phyloP scores from a whole-genome alignment of 257 asterid genomes.

The Cynanchum wilfordii region DNA sequence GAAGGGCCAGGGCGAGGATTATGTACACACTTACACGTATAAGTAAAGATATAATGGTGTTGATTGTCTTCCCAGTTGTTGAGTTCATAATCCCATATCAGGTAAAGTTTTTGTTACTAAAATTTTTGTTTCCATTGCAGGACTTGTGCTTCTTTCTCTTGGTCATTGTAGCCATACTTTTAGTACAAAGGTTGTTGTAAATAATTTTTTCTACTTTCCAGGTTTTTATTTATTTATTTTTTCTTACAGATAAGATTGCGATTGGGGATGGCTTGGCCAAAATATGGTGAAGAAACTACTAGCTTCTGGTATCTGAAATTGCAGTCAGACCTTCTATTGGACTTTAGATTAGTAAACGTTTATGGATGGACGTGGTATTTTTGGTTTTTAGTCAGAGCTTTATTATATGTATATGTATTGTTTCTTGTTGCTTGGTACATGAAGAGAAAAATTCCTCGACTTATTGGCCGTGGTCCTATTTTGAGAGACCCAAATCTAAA shows the following conservation, averaged over 20 bases:
- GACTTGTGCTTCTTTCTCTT: conserved; percentile 12
- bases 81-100: conserved; percentile 78
- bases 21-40: conserved; percentile 35
- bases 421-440: conserved; percentile 46
- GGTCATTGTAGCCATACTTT: background rate
- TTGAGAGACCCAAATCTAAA: conserved; percentile 69
- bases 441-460: conserved; percentile 64
- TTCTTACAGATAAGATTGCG: conserved; percentile 55
- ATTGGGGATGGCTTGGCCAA: conserved; percentile 98
- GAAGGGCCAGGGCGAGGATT: conserved; percentile 49
- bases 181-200: background rate
- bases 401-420: conserved; percentile 59
- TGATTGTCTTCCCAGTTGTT: conserved; percentile 69
- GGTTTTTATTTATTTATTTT: conserved; percentile 18
- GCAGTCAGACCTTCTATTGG: conserved; percentile 79
- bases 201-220: background rate
- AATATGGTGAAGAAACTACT: conserved; percentile 60
- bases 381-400: conserved; percentile 71
- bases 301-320: conserved; percentile 83
- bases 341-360: conserved; percentile 48
- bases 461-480: conserved; percentile 75
- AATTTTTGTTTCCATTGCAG: conserved; percentile 4
- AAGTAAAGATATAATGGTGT: conserved; percentile 78
- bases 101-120: conserved; percentile 40
- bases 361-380: conserved; percentile 67